Evolutionary conservation across 2,329 filamentous ascomycete species (phyloP), one percentile per base, ranked within the genome.

Genomic region (Tolypocladium ovalisporum): DNA sequence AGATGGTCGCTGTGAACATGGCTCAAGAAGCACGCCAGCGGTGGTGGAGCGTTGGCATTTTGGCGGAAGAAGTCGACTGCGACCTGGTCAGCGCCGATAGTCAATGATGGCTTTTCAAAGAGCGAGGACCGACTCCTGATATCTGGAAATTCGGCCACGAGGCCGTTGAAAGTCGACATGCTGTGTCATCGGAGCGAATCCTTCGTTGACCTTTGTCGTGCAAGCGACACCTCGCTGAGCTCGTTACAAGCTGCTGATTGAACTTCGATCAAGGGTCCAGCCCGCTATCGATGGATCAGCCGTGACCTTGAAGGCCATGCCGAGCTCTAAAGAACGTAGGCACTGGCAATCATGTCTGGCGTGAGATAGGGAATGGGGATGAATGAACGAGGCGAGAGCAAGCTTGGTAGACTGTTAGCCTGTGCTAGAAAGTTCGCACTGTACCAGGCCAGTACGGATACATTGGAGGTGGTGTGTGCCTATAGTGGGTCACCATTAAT

Each of bases 1-100:
- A 97, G 80, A 71, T 97, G 93, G 65, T 97, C 92, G 62, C 88
- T 95, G 68, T 97, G 93, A 2, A 95, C 85, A 79, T 97, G 93
- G 70, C 89, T 95, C 32, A 97, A 78, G 67, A 97, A 96, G 69
- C 88, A 94, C 19, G 89, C 91, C 57, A 94, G 72, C 0, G 90
- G 88, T 4, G 87, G 80, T 19, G 73, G 79, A 19, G 72, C 71
- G 7, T 75, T 75, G 4, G 76, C 73, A 52, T 78, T 76, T 19
- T 73, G 74, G 29, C 89, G 83, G 65, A 97, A 97, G 74, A 86
- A 90, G 71, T 97, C 92, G 62, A 97, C 86, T 89, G 57, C 13
- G n/a, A 32, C 22, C 13, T 13, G 12, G 15, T 65, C 12, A 60
- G 59, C 60, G 24, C 62, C 56, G 40, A 29, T 3, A 52, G 1